phyloP scores from a whole-genome alignment of 352 stramenopile genomes.

The Blastocystis sp. region DNA sequence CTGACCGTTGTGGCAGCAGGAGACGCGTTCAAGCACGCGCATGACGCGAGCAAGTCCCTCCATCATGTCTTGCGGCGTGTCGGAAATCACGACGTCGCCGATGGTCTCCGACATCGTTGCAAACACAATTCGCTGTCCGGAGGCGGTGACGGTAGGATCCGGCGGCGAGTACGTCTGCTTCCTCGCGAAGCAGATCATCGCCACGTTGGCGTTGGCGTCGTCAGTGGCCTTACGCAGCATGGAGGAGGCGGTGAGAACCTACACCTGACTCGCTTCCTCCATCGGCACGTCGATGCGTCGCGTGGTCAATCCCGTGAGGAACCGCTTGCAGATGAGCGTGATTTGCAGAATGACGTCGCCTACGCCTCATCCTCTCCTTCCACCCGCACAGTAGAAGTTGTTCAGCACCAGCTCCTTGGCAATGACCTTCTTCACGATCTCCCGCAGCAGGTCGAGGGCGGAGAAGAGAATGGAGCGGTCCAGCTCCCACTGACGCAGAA shows the following conservation, averaged over 20 bases:
- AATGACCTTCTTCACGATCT: neutral
- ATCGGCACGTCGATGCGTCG: neutral
- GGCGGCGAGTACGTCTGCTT: neutral
- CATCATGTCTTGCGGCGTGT: neutral
- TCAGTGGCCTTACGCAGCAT: neutral
- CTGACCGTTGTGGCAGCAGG: neutral
- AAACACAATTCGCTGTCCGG: neutral
- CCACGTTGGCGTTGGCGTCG: neutral
- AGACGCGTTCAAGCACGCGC: neutral
- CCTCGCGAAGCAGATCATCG: neutral
- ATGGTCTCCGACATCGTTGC: neutral
- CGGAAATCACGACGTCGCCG: neutral
- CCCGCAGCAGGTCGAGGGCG: neutral
- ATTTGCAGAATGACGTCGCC: neutral
- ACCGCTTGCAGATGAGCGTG: neutral
- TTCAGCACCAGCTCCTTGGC: neutral
- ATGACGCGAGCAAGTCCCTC: neutral
- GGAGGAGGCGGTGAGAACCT: neutral
- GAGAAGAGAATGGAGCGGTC: neutral
- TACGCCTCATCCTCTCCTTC: neutral
- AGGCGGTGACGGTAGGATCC: neutral
- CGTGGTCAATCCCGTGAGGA: neutral
- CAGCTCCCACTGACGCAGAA: constrained; percentile 1
- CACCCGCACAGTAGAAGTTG: neutral
- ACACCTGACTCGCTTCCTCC: neutral